Evolutionary conservation across 306 rosid species (phyloP).

Genomic region (Carpinus viminea): DNA sequence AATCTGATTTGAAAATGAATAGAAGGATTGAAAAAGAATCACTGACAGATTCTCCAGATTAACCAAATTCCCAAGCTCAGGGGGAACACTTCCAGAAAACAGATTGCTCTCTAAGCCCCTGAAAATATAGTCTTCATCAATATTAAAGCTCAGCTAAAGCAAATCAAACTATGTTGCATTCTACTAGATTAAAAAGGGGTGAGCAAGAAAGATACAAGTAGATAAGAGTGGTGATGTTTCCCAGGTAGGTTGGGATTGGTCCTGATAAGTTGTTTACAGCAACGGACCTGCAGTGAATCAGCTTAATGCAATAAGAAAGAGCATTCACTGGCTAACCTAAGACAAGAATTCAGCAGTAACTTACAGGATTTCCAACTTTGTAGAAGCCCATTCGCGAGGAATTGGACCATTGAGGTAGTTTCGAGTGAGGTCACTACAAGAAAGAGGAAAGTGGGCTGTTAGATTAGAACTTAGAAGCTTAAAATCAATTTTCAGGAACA

Average conservation of each 20-base stretch:
- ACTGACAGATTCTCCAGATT: conserved; percentile 23
- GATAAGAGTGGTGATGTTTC: conserved; percentile 22
- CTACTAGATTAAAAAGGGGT: neutral
- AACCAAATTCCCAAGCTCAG: conserved; percentile 4
- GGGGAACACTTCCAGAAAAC: neutral
- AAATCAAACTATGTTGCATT: neutral
- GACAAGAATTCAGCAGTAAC: neutral
- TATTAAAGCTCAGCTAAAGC: neutral
- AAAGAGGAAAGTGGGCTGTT: neutral
- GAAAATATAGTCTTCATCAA: neutral
- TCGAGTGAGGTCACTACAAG: neutral
- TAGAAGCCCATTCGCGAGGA: neutral
- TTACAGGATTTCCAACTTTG: conserved; percentile 11
- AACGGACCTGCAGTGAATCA: conserved; percentile 19
- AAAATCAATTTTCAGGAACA: neutral
- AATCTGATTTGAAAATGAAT: neutral
- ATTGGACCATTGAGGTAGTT: neutral
- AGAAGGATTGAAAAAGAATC: neutral
- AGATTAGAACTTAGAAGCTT: neutral
- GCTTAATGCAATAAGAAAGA: neutral
- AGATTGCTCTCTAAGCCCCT: conserved; percentile 21
- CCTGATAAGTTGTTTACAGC: conserved; percentile 6
- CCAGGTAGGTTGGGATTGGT: neutral
- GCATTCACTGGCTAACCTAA: neutral
- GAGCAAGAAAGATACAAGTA: neutral